Evolutionary conservation across 1,284 basidiomycete species (phyloP).

Genomic region (Ganoderma leucocontextum): DNA sequence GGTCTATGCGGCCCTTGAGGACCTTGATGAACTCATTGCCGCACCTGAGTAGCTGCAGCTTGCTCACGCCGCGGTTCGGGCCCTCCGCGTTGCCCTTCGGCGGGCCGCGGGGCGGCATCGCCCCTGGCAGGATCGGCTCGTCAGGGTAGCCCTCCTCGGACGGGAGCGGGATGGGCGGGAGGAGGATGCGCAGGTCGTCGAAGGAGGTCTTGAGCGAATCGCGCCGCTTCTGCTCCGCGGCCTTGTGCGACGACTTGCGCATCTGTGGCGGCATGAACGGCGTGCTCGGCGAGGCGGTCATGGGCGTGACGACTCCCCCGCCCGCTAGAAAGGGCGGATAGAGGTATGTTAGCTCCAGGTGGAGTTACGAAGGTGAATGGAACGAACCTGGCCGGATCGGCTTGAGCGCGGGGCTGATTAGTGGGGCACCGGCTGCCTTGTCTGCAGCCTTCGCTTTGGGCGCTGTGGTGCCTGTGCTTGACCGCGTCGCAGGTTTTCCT

Average conservation of each 20-base stretch:
- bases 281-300: constrained; percentile 37
- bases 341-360: neutral
- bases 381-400: constrained; percentile 72
- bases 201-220: constrained; percentile 97
- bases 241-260: constrained; percentile 95
- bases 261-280: constrained; percentile 45
- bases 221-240: constrained; percentile 95
- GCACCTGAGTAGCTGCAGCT: constrained; percentile 87
- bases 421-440: constrained; percentile 37
- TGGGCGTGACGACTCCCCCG: constrained; percentile 28
- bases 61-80: constrained; percentile 95
- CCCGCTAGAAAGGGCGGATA: constrained; percentile 31
- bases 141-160: constrained; percentile 68
- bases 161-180: constrained; percentile 89
- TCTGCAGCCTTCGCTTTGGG: constrained; percentile 30
- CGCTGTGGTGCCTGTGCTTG: constrained; percentile 35
- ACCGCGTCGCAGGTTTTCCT: constrained; percentile 41
- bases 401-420: constrained; percentile 63
- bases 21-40: constrained; percentile 69
- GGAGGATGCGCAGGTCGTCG: constrained; percentile 88
- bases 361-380: neutral
- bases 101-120: constrained; percentile 85
- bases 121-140: constrained; percentile 80
- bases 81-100: constrained; percentile 88
- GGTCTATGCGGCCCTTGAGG: constrained; percentile 75